Base-by-base conservation (phyloP, 2,329 filamentous ascomycete species). In the Neurospora sp. region DNA sequence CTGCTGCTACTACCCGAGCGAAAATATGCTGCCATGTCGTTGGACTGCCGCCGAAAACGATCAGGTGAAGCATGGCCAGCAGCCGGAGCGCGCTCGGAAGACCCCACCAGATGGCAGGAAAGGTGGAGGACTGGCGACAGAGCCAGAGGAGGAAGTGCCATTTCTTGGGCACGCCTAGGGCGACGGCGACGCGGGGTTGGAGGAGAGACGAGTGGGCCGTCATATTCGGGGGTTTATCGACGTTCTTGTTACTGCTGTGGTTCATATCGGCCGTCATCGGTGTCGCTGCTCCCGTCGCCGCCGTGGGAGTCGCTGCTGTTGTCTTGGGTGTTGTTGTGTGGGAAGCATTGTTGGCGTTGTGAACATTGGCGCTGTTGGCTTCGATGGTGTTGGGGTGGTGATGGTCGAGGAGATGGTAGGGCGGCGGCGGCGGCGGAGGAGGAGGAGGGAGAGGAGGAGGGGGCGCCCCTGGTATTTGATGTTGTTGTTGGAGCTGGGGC, bases 181-280 rank as follows among this genome's bases (percentile, higher is more conserved):
- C 86, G 75, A 93, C 91, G 73, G 92, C 92, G 70, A 95, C 88
- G 70, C 91, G 91, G 13, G 92, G 92, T 76, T 93, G 91, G 62
- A 93, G 84, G 68, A 90, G 82, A 17, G 86, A 77, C 9, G 79
- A 77, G 13, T 74, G 74, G 7, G 75, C 75, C 3, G 73, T 70
- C 33, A 67, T 66, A 19, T 66, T 67, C 13, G 52, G 33, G 6
- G 52, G 42, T 28, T n/a, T 36, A 36, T 52, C 43, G 19, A 13
- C 19, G 43, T 52, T 52, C 19, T 40, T n/a, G 23, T 38, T 36
- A 23, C 38, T 42, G 66, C 5, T 33, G 68, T 58, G 23, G 10
- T 19, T 68, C 23, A 17, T 43, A 62, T 39, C 67, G 62, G 23
- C 11, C 40, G 40, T 33, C 19, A 11, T 52, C 46, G 46, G 46